A percentile compares a stretch with the other conserved stretches of the same genome.
Evolutionary conservation across 1,139 yeast genomes (phyloP).

Genomic region (Diutina rugosa): DNA sequence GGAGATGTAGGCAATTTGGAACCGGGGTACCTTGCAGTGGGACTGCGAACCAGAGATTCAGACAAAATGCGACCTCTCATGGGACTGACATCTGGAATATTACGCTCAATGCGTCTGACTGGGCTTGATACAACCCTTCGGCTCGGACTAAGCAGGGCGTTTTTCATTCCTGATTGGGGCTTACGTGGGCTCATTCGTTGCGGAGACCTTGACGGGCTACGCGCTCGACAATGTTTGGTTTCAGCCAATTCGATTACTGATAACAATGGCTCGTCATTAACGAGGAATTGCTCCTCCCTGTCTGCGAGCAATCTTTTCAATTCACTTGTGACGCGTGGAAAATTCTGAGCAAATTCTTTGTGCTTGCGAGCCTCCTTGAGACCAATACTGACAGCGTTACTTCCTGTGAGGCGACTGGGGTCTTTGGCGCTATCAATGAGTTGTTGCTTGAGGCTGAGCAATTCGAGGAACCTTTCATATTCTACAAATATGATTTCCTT

Average conservation of each 20-base stretch:
- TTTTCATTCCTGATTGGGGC: neutral
- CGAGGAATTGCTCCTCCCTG: constrained; percentile 27
- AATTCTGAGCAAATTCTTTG: constrained; percentile 46
- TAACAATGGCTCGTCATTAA: constrained; percentile 35
- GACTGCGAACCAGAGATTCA: neutral
- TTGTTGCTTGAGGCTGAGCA: constrained; percentile 48
- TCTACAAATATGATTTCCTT: constrained; percentile 43
- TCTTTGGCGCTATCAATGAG: constrained; percentile 65
- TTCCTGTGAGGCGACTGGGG: constrained; percentile 62
- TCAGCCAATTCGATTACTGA: constrained; percentile 17
- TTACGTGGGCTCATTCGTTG: neutral
- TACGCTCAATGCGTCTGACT: neutral
- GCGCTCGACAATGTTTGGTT: neutral
- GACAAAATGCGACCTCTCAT: neutral
- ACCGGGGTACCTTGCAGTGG: neutral
- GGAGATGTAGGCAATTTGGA: neutral
- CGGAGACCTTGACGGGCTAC: neutral
- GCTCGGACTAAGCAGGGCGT: neutral
- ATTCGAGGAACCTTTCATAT: constrained; percentile 39
- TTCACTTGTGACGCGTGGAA: constrained; percentile 50
- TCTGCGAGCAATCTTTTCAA: constrained; percentile 33
- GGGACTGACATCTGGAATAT: neutral
- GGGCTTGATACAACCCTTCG: neutral
- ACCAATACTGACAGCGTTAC: constrained; percentile 69
- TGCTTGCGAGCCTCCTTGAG: constrained; percentile 71